phyloP scores from a whole-genome alignment of 2,329 filamentous ascomycete genomes.

The Basipetospora chlamydospora region DNA sequence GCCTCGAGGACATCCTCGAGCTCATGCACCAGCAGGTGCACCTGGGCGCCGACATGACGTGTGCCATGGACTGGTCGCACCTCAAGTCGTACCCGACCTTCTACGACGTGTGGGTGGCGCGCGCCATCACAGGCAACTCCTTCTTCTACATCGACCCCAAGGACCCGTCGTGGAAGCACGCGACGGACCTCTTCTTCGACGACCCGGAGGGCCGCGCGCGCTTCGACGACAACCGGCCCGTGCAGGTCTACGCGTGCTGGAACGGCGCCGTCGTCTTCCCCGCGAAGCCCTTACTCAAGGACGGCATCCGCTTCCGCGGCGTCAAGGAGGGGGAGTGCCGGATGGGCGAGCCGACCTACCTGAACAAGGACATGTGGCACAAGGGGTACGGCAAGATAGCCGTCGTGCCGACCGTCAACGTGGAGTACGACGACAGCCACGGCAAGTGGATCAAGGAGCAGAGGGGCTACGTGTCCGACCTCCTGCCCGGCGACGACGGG shows the following conservation, averaged over 20 bases:
- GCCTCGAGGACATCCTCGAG: constrained; percentile 42
- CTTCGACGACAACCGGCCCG: constrained; percentile 24
- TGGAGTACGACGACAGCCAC: constrained; percentile 35
- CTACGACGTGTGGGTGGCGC: constrained; percentile 42
- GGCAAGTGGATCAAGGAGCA: constrained; percentile 29
- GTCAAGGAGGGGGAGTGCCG: constrained; percentile 27
- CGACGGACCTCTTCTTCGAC: constrained; percentile 39
- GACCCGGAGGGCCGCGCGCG: constrained; percentile 20
- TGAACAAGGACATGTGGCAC: constrained; percentile 43
- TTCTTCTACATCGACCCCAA: constrained; percentile 36
- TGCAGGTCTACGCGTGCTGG: constrained; percentile 49
- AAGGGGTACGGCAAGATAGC: constrained; percentile 35
- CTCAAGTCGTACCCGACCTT: constrained; percentile 30
- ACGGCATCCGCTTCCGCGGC: constrained; percentile 29
- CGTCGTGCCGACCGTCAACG: constrained; percentile 38
- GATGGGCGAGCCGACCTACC: constrained; percentile 38
- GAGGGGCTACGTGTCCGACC: constrained; percentile 32
- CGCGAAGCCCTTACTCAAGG: constrained; percentile 29
- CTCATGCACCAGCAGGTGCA: constrained; percentile 30
- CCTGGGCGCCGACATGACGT: constrained; percentile 39
- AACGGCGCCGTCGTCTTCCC: constrained; percentile 37
- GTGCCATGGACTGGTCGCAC: constrained; percentile 43
- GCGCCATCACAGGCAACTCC: constrained; percentile 34
- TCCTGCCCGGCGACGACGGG: constrained; percentile 13
- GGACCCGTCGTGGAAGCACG: constrained; percentile 31